Base-by-base conservation (phyloP, 2,329 filamentous ascomycete genomes). In the Tolypocladium sp. region DNA sequence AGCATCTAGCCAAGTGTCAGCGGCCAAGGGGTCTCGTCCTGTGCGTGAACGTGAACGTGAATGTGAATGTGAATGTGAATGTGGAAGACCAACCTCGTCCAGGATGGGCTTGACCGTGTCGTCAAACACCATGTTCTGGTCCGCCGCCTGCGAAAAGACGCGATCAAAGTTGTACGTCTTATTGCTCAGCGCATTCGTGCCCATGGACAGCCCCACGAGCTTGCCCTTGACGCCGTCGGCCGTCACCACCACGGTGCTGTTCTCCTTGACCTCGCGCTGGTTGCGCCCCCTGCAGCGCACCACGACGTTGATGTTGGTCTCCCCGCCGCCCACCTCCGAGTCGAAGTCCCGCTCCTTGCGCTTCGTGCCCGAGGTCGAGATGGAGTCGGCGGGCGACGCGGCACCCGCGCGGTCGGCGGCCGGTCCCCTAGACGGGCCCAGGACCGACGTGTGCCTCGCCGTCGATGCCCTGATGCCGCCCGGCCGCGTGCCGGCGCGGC, bases 231-330 rank as follows among this genome's bases (percentile, higher is more conserved):
- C 86, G n/a, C 91, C 92, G 66, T 94, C 90, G 4, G 92, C 93
- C 30, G 83, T 86, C 12, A 99, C 86, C 1, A 97, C 92, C 2
- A 97, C 92, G 44, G 91, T 90, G 71, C 92, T 97, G 74, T 96
- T 99, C 73, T 99, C 94, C 66, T 87, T 84, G 57, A 97, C 87
- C 76, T 99, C 94, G 65, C 93, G 87, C 66, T 96, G 90, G 71
- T 90, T 97, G 63, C 94, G 88, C 6, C 93, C 94, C 66, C 94
- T 85, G 76, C 93, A 99, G 63, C 94, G 84, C 60, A 99, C 95
- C 40, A 97, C 92, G 54, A 99, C 94, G 71, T 95, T 94, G 75
- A 99, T 99, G 71, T 97, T 99, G 9, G 93, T 97, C 73, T 96
- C 92, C 67, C 92, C 87, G 57, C 83, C 82, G 59, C 76, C 74